Conservation (phyloP, 768 basidiomycete species). For the Astraeus odoratus region DNA sequence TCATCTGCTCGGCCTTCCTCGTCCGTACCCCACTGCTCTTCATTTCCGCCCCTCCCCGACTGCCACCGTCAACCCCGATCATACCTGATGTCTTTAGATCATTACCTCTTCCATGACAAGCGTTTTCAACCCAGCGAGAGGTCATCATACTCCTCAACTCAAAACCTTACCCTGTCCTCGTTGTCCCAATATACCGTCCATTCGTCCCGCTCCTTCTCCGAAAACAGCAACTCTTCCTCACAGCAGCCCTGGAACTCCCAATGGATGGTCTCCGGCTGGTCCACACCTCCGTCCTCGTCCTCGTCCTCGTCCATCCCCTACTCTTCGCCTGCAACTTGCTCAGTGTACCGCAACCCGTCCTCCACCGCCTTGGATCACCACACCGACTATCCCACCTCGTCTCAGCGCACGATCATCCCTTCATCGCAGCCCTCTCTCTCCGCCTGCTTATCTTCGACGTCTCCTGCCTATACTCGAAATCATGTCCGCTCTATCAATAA, state of each 20-base stretch:
- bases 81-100: constrained; percentile 27
- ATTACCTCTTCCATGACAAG: constrained; percentile 26
- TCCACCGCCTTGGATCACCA: constrained; percentile 15
- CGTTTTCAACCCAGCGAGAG: constrained; percentile 25
- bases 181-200: constrained; percentile 6
- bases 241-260: constrained; percentile 8
- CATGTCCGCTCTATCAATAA: constrained; percentile 9
- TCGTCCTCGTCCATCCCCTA: constrained; percentile 16
- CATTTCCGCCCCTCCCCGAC: neutral
- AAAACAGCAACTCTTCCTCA: constrained; percentile 1
- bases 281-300: constrained; percentile 14
- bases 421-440: constrained; percentile 11
- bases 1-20: neutral
- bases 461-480: constrained; percentile 12
- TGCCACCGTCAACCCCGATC: neutral
- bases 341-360: constrained; percentile 19
- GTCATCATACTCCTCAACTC: constrained; percentile 17
- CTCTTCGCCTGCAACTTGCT: neutral
- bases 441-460: constrained; percentile 13
- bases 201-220: constrained; percentile 16
- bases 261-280: constrained; percentile 1
- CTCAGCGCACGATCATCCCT: constrained; percentile 15
- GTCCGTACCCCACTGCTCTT: neutral
- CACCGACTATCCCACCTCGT: constrained; percentile 14
- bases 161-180: constrained; percentile 15